These are phyloP conservation scores for Macrocystidia cucumis DNA, from an alignment of 1,284 basidiomycete genomes.

Conservation along the genomic window DNA sequence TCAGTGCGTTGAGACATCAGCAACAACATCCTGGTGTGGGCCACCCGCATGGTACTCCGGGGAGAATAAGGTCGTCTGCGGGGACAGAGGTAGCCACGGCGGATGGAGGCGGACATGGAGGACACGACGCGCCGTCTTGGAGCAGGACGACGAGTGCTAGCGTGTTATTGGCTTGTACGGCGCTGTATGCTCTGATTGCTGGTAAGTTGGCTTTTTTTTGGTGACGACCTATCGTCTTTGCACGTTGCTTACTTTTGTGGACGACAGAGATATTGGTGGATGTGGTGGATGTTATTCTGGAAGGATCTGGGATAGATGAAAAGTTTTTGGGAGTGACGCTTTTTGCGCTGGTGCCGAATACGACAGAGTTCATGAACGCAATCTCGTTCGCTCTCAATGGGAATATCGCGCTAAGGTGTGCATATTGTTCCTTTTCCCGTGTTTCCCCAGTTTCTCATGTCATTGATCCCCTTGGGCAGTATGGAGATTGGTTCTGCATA, in stretches of 20 bases:
- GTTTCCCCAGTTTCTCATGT: constrained; percentile 4
- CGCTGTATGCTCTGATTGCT: constrained; percentile 93
- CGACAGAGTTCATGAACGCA: constrained; percentile 99
- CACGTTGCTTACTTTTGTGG: constrained; percentile 1
- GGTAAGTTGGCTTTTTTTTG: constrained; percentile 42
- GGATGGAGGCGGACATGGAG: constrained; percentile 56
- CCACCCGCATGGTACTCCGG: constrained; percentile 41
- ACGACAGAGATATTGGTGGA: constrained; percentile 83
- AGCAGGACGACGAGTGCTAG: constrained; percentile 81
- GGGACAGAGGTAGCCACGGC: constrained; percentile 28
- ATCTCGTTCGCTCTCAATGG: constrained; percentile 98
- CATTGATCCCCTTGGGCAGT: constrained; percentile 35
- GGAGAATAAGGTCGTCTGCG: constrained; percentile 23
- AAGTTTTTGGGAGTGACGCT: constrained; percentile 97
- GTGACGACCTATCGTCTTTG: constrained; percentile 2
- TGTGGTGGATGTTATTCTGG: constrained; percentile 91
- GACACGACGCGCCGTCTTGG: constrained; percentile 96
- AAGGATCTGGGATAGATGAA: constrained; percentile 93
- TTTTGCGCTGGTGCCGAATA: constrained; percentile 97
- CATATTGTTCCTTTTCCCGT: constrained; percentile 2
- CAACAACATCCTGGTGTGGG: constrained; percentile 37
- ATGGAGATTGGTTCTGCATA: constrained; percentile 99
- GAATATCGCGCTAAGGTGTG: constrained; percentile 92
- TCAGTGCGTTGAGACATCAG: constrained; percentile 76
- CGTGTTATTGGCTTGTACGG: constrained; percentile 84